Conservation (phyloP, 306 rosid genomes). For the Begonia loranthoides region DNA sequence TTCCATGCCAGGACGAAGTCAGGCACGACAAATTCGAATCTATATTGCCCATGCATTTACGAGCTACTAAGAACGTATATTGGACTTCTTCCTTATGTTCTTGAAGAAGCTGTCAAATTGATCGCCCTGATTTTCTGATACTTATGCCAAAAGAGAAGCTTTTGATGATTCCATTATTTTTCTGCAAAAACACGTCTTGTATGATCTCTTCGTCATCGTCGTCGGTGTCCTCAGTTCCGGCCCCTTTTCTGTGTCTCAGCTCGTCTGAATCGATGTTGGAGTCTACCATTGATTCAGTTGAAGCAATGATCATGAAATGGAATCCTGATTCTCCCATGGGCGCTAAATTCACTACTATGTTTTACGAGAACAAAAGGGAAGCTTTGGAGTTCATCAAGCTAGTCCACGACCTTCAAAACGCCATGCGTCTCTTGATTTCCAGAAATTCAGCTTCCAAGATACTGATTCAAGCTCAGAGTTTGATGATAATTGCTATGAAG, state of each 20-base stretch:
- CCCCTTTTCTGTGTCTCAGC: background rate
- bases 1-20: no score
- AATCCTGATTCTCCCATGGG: conserved; percentile 29
- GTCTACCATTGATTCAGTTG: conserved; percentile 25
- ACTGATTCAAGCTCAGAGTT: conserved; percentile 18
- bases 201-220: no score
- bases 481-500: conserved; percentile 73
- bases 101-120: no score
- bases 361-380: conserved; percentile 38
- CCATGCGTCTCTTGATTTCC: conserved; percentile 38
- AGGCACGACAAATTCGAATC: no score
- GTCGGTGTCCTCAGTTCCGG: no score
- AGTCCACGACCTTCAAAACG: conserved; percentile 48
- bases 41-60: no score
- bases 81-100: no score
- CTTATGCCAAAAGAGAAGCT: no score
- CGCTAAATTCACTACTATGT: conserved; percentile 47
- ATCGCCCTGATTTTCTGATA: no score
- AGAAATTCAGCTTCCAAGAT: conserved; percentile 27
- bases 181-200: no score
- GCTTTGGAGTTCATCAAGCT: conserved; percentile 36
- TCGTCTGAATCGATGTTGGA: conserved; percentile 17
- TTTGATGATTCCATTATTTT: no score
- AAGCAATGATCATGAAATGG: conserved; percentile 42
- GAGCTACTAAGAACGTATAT: no score